Conservation (phyloP, 2,329 filamentous ascomycete species). For the Dryadomyces sulphureus region DNA sequence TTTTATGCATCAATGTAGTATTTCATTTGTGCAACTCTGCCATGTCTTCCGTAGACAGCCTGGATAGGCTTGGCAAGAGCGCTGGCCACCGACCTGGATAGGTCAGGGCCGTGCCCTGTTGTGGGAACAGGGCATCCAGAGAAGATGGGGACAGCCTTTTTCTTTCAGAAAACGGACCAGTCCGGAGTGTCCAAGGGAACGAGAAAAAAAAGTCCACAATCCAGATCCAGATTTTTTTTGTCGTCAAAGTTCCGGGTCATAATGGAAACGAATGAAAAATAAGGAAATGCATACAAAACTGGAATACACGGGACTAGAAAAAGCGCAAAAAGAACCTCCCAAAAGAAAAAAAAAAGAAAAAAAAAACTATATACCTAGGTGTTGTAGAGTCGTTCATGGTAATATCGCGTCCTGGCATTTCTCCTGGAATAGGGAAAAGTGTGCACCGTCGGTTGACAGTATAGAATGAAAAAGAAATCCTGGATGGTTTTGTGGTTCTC, state of each 20-base stretch:
- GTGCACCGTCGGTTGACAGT: constrained; percentile 1
- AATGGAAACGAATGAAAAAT: not conserved
- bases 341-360: constrained; percentile 28
- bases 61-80: not conserved
- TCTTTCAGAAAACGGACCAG: not conserved
- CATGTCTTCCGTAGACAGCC: not conserved
- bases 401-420: constrained; percentile 39
- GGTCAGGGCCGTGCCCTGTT: not conserved
- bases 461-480: not conserved
- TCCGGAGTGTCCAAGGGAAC: not conserved
- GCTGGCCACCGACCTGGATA: not conserved
- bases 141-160: not conserved
- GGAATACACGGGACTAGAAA: constrained; percentile 3
- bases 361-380: constrained; percentile 41
- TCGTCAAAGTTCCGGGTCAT: no score
- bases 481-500: not conserved
- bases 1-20: not conserved
- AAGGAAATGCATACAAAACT: constrained; percentile 14
- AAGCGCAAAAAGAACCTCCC: constrained; percentile 21
- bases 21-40: not conserved
- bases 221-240: not conserved
- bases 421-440: not conserved
- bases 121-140: not conserved
- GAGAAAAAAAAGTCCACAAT: not conserved
- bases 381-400: constrained; percentile 46